phyloP scores from a whole-genome alignment of 345 rosid genomes.

The Carallia pectinifolia region DNA sequence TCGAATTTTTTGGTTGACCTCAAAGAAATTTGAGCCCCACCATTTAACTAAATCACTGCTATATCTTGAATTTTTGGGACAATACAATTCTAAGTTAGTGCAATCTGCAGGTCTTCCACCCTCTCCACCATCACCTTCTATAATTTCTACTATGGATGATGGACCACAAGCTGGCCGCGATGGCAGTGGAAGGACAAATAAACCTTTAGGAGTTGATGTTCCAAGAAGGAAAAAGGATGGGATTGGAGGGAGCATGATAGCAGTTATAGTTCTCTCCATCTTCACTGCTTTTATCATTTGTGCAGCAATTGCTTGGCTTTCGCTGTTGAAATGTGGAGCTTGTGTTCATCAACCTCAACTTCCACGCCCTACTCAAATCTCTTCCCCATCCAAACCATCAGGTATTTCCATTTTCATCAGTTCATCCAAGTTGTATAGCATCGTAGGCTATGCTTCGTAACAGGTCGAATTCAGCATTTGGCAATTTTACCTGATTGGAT shows the following conservation, averaged over 20 bases:
- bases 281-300: slow-evolving; percentile 42
- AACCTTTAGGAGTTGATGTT: slow-evolving; percentile 65
- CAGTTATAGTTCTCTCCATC: slow-evolving; percentile 48
- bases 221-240: slow-evolving; percentile 36
- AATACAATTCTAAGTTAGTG: slow-evolving; percentile 6
- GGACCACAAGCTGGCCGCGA: slow-evolving; percentile 38
- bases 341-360: slow-evolving; percentile 23
- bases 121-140: slow-evolving; percentile 53
- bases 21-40: not conserved
- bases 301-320: slow-evolving; percentile 36
- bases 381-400: slow-evolving; percentile 35
- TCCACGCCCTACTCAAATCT: slow-evolving; percentile 13
- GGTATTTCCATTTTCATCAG: slow-evolving; percentile 29
- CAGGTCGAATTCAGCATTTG: no score
- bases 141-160: slow-evolving; percentile 30
- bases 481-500: not conserved
- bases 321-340: slow-evolving; percentile 33
- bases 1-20: not conserved
- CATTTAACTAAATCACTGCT: not conserved
- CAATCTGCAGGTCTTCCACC: slow-evolving; percentile 54
- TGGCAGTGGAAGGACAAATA: slow-evolving; percentile 32
- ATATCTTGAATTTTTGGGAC: not conserved
- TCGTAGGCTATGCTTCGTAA: not conserved
- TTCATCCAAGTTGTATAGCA: not conserved
- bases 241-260: slow-evolving; percentile 37